Percentiles rank a stretch among this genome's conserved stretches.
phyloP scores from a whole-genome alignment of 106 monocot species.

The Gastrodia elata region DNA sequence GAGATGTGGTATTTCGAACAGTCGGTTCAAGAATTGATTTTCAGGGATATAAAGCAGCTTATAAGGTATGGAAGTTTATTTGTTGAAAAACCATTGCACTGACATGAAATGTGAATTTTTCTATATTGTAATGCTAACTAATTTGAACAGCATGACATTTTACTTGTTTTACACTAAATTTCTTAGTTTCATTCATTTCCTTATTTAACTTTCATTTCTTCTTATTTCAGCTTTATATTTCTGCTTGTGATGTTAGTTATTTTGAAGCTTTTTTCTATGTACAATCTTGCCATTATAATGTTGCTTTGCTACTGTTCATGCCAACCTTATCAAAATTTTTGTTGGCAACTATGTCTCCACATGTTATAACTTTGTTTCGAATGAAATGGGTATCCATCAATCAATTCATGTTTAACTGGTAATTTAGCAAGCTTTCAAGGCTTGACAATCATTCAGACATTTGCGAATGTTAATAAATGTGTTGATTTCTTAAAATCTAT shows the following conservation, averaged over 20 bases:
- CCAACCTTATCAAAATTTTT: neutral
- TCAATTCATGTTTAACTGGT: neutral
- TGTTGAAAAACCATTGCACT: neutral
- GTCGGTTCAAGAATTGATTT: constrained; percentile 44
- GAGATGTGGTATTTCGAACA: constrained; percentile 55
- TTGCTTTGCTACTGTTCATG: neutral
- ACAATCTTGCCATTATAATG: neutral
- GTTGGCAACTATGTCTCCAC: neutral
- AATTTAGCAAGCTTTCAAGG: neutral
- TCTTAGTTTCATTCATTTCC: neutral
- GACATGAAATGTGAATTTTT: neutral
- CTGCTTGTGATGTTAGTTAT: neutral
- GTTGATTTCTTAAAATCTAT: neutral
- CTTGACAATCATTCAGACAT: neutral
- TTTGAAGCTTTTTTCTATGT: neutral
- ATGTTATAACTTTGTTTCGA: neutral
- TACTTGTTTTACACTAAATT: neutral
- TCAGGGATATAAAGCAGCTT: constrained; percentile 68
- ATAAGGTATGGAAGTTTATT: constrained; percentile 37
- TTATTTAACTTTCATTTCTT: neutral
- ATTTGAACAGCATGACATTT: neutral
- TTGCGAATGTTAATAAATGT: neutral
- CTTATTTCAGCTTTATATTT: neutral
- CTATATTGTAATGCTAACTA: neutral
- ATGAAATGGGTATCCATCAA: neutral